Evolutionary conservation across 441 rosid species (phyloP), one percentile per base, ranked within the genome.

Genomic region (Breynia disticha): DNA sequence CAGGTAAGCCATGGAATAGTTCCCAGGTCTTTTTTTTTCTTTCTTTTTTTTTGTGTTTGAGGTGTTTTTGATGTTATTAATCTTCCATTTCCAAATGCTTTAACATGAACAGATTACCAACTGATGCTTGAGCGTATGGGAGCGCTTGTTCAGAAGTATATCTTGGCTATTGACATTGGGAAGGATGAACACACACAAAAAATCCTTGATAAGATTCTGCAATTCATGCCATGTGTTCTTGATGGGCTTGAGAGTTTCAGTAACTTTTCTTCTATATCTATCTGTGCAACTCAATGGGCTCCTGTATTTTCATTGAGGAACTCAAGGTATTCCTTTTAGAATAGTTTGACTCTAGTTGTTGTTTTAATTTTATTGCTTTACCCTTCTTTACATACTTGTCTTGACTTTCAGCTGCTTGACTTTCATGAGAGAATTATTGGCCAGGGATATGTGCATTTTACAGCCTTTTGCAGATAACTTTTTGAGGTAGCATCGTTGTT

Each of bases 181-280:
- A 64, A 62, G 50, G 76, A 53, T 69, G 79, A 74, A 21, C 52
- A 69, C 72, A 50, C 66, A 38, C 51, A 78, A 51, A 73, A 71
- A 65, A 68, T 82, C 53, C 51, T 87, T 39, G 85, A 82, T 63
- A 84, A 76, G 66, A 76, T 86, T 77, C 59, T 83, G 63, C 80
- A 72, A 55, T 80, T 94, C 59, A 74, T 87, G 77, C 67, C 82
- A 54, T 63, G 79, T 65, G 68, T 81, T 72, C 73, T 86, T 52
- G 74, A 84, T 52, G 79, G 80, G 48, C 73, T 78, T 18, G 68
- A 64, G 15, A 11, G 55, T 54, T 65, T 62, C 50, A 70, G 66
- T 70, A 75, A 80, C 57, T 46, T 54, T 55, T 68, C 73, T 41
- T 41, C 74, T 56, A 67, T 85, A 62, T 69, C 76, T 54, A 24